Evolutionary conservation across 257 asterid species (phyloP).

Genomic region (Fraxinus anomala): DNA sequence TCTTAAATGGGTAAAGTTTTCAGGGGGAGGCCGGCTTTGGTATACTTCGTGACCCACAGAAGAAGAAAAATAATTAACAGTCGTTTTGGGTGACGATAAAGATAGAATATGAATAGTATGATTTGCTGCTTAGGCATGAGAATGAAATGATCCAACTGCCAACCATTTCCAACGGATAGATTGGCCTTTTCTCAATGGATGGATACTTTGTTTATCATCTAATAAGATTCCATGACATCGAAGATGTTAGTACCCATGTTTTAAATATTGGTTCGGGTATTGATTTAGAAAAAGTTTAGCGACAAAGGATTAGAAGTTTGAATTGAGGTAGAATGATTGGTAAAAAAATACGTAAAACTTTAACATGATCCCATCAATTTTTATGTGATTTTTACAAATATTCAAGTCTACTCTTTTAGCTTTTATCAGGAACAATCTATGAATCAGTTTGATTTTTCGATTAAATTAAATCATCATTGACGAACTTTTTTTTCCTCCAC

Average conservation of each 20-base stretch:
- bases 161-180: conserved; percentile 10
- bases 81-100: not conserved
- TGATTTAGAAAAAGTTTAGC: no score
- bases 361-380: not conserved
- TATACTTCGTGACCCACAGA: conserved; percentile 15
- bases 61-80: not conserved
- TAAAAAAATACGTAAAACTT: no score
- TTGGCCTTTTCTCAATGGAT: not conserved
- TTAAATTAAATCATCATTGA: no score
- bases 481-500: no score
- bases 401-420: no score
- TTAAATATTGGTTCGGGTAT: not conserved
- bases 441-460: no score
- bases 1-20: conserved; percentile 10
- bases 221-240: not conserved
- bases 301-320: not conserved
- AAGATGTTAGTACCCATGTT: not conserved
- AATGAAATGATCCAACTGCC: conserved; percentile 6
- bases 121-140: not conserved
- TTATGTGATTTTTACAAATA: no score
- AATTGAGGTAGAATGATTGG: not conserved
- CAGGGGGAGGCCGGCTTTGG: conserved; percentile 5
- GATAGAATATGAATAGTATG: not conserved
- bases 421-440: no score
- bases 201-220: not conserved